Evolutionary conservation across 148 eudicot species (phyloP), one percentile per base, ranked within the genome.

Genomic region (Rhododendron henanense): DNA sequence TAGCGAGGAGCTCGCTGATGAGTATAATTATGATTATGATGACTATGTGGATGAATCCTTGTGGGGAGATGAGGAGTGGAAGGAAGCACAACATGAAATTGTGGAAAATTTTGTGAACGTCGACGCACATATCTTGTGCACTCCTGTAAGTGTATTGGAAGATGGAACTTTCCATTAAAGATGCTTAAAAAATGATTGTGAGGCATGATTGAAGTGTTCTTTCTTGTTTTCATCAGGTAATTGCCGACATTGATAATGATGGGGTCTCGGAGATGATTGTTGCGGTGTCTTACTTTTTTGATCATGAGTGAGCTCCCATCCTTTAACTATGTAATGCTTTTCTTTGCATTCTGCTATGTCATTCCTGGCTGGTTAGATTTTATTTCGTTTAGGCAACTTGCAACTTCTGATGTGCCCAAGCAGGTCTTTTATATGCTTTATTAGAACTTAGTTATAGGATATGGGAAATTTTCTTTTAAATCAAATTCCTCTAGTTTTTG

Each of bases 1-100:
- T 85, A 91, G 76, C 81, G 95, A 95, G 86, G 99, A 97, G 89
- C 88, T 97, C 86, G 98, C 91, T 81, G 99, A 97, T 93, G 98
- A 97, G 89, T 95, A 97, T 89, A 97, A 90, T 89, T 95, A 97
- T 90, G 99, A 97, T 85, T 97, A 97, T 89, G 99, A 97, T 90
- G 98, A 97, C 88, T 94, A 95, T 87, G 98, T 97, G 86, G 98
- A 97, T 83, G 98, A 97, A 78, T 81, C 84, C 84, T 88, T 94
- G 98, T 95, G 98, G 99, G 98, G 96, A 82, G 99, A 94, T 91
- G 99, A 97, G 91, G 98, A 95, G 88, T 97, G 96, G 96, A 89
- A 88, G 76, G 99, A 95, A 91, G 82, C 94, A 84, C 88, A 92
- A 57, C 99, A 95, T 87, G 96, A 92, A 87, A 92, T 85, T 47